Evolutionary conservation across 192 early-diverging fungal species (phyloP).

Genomic region (Globomyces pollinis-pini): DNA sequence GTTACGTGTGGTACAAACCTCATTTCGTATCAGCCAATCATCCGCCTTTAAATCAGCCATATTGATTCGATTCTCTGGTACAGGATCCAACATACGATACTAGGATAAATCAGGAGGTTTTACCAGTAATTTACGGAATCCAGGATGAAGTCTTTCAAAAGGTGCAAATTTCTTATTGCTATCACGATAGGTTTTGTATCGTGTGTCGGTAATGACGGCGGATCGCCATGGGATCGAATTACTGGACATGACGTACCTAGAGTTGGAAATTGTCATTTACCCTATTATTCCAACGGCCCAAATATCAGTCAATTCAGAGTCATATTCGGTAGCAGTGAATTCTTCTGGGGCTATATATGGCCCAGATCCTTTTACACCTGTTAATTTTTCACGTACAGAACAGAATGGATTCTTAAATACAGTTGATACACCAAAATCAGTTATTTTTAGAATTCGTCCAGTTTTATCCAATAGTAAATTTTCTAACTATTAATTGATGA

Average conservation of each 20-base stretch:
- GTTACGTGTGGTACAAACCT: conserved; percentile 44
- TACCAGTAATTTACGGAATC: conserved; percentile 62
- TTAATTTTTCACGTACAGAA: conserved; percentile 62
- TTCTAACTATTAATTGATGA: conserved; percentile 53
- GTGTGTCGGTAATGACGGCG: conserved; percentile 27
- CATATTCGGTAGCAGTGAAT: conserved; percentile 70
- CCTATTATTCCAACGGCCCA: conserved; percentile 94
- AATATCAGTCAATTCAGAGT: conserved; percentile 82
- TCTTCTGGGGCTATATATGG: conserved; percentile 96
- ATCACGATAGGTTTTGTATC: conserved; percentile 43
- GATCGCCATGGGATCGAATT: conserved; percentile 51
- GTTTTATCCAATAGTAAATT: conserved; percentile 76
- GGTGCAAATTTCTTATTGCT: conserved; percentile 54
- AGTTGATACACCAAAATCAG: conserved; percentile 96
- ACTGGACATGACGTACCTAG: conserved; percentile 54
- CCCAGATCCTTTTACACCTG: conserved; percentile 88
- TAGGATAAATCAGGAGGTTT: not conserved
- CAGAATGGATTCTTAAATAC: conserved; percentile 90
- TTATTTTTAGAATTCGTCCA: conserved; percentile 85
- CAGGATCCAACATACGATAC: conserved; percentile 69
- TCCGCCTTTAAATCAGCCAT: conserved; percentile 60
- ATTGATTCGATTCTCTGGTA: conserved; percentile 57
- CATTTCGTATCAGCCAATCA: conserved; percentile 60
- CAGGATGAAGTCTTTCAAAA: conserved; percentile 62
- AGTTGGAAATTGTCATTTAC: conserved; percentile 69